Evolutionary conservation across 1,284 basidiomycete genomes (phyloP), one percentile per base, ranked within the genome.

Genomic region (Retiboletus flavoniger): DNA sequence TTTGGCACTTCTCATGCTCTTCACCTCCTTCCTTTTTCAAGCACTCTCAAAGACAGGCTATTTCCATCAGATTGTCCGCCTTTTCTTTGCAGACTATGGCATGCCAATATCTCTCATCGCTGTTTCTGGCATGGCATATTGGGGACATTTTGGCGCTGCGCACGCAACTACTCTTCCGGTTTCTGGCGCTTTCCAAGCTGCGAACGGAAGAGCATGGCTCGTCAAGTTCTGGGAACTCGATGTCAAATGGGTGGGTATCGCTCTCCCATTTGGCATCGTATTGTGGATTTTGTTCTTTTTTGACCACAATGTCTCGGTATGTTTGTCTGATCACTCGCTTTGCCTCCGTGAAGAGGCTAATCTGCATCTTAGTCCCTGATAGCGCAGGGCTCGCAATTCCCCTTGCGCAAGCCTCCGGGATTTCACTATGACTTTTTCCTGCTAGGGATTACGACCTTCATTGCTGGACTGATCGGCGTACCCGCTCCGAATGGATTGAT

Each of bases 401-500:
- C 95, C 0, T 78, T 99, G 4, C 81, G 84, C 26, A 95, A 96
- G 64, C 95, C 95, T 1, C 89, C 95, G 0, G 95, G 93, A 0
- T 98, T 98, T 68, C 94, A 98, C 64, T 95, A 84, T 61, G 90
- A 92, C 66, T 91, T 92, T 66, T 90, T 94, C 77, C 76, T 95
- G 4, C 83, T 99, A 14, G 96, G 95, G 4, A 78, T 96, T 57
- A 95, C 92, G 0, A 98, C 95, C 0, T 91, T 98, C 63, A 83
- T 98, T 46, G 88, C 95, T 4, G 95, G 94, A 0, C 75, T 98
- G 17, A 78, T 99, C 3, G 95, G 95, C 16, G 68, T 97, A 4
- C 95, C 95, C 0, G 95, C 95, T 0, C 95, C 95, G 0, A 98
- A 98, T 64, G 95, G 95, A 4, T 80, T 96, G 21, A 97, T 99